Conservation (phyloP, 768 basidiomycete species). For the Tricholomella constricta region DNA sequence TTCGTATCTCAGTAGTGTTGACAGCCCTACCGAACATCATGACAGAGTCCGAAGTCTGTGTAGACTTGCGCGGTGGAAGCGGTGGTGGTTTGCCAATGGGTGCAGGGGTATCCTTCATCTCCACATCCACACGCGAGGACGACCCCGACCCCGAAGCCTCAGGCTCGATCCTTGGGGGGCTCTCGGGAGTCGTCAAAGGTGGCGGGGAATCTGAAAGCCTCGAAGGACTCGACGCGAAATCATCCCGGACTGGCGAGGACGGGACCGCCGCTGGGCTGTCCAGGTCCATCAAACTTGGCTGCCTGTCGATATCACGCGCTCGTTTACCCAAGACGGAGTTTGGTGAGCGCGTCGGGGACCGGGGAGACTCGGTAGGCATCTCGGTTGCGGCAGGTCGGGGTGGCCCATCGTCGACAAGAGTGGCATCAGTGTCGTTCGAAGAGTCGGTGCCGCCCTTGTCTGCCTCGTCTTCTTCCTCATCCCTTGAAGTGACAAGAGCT, state of each 20-base stretch:
- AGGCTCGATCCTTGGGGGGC: constrained; percentile 23
- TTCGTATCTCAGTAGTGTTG: neutral
- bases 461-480: constrained; percentile 83
- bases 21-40: constrained; percentile 85
- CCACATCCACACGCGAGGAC: constrained; percentile 33
- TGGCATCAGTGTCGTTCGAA: constrained; percentile 87
- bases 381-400: constrained; percentile 28
- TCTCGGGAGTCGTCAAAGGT: constrained; percentile 19
- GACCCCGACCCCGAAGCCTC: constrained; percentile 36
- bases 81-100: constrained; percentile 50
- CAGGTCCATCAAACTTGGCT: constrained; percentile 55
- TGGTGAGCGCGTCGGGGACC: constrained; percentile 38
- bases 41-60: constrained; percentile 63
- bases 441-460: constrained; percentile 75
- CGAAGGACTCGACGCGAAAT: constrained; percentile 34
- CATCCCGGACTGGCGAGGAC: constrained; percentile 37
- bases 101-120: constrained; percentile 31
- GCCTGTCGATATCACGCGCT: constrained; percentile 47
- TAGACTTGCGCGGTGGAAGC: constrained; percentile 54
- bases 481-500: constrained; percentile 86
- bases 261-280: constrained; percentile 42
- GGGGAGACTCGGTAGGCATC: constrained; percentile 20
- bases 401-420: constrained; percentile 77
- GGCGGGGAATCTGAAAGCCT: constrained; percentile 31
- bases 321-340: constrained; percentile 73